Evolutionary conservation across 441 rosid species (phyloP), one percentile per base, ranked within the genome.

Genomic region (Adansonia madagascariensis): DNA sequence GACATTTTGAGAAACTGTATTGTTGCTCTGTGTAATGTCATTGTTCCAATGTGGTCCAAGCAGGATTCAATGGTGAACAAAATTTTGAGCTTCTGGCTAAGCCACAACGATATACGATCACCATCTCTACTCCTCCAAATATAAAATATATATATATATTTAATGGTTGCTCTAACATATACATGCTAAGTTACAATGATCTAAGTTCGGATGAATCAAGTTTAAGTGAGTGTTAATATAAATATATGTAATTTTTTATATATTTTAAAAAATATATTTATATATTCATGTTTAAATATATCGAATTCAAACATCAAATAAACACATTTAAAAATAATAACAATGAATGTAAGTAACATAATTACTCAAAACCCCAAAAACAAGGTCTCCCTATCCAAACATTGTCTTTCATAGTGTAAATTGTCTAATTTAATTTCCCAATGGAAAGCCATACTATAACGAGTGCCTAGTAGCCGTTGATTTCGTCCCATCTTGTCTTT

Each of bases 1-100:
- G 73, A 76, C 78, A 41, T 55, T 41, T 15, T 66, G 41, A 75
- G 60, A 63, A 62, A 52, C 78, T 18, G 73, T 53, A 50, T 55
- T 35, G 62, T 39, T 76, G 63, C 65, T 20, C 14, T 27, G 10
- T 62, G 71, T 27, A 61, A 46, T 7, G 59, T 74, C 64, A 24
- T 44, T 61, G 49, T 71, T 44, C 61, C 62, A 52, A 9, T 44
- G 76, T 81, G 81, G 81, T 81, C 81, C 84, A 71, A 64, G 56
- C 17, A 78, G 39, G 39, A 69, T 73, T 68, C 78, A 64, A 60
- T 68, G 78, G 77, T 52, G 63, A 73, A 43, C 17, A 31, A 66
- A 59, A 7, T 24, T 76, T 47, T 35, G 44, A 68, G 75, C 63
- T 66, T 55, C 4, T 71, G 39, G 49, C 57, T 72, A 65, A 60